Evolutionary conservation across 257 asterid genomes (phyloP).

Genomic region (Jacaranda mimosifolia): DNA sequence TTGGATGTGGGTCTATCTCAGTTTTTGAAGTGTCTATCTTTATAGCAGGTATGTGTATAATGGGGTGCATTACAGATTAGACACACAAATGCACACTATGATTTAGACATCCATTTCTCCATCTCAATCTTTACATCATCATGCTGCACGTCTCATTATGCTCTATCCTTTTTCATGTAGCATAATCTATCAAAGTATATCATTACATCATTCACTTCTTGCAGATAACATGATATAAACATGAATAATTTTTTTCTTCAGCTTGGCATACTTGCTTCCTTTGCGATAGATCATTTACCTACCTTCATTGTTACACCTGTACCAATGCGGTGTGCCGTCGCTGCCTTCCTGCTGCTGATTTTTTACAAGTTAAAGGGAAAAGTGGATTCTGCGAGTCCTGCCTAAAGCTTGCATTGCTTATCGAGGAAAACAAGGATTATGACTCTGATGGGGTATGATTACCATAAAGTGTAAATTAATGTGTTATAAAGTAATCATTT

Average conservation of each 20-base stretch:
- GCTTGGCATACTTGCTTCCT: conserved; percentile 76
- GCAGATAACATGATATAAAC: conserved; percentile 24
- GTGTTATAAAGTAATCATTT: conserved; percentile 24
- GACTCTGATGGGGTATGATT: conserved; percentile 89
- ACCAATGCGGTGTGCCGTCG: conserved; percentile 59
- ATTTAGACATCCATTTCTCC: conserved; percentile 15
- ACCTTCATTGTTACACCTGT: conserved; percentile 74
- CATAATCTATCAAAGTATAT: conserved; percentile 15
- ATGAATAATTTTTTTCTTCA: conserved; percentile 44
- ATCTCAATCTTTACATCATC: conserved; percentile 17
- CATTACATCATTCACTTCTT: conserved; percentile 7
- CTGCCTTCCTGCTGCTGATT: conserved; percentile 51
- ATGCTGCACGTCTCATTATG: conserved; percentile 19
- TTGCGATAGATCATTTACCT: conserved; percentile 49
- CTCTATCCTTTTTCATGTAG: conserved; percentile 8
- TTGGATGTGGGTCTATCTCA: neutral
- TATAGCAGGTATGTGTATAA: neutral
- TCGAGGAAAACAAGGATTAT: conserved; percentile 61
- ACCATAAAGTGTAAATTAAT: conserved; percentile 23
- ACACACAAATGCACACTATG: neutral
- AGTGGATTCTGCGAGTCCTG: conserved; percentile 77
- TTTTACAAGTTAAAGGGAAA: conserved; percentile 59
- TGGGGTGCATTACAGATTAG: neutral
- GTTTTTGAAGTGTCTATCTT: neutral
- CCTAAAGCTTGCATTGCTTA: conserved; percentile 66